Percentiles rank a stretch among this genome's conserved stretches.
phyloP scores from a whole-genome alignment of 2,329 filamentous ascomycete genomes.

The Rachicladosporium sp. region DNA sequence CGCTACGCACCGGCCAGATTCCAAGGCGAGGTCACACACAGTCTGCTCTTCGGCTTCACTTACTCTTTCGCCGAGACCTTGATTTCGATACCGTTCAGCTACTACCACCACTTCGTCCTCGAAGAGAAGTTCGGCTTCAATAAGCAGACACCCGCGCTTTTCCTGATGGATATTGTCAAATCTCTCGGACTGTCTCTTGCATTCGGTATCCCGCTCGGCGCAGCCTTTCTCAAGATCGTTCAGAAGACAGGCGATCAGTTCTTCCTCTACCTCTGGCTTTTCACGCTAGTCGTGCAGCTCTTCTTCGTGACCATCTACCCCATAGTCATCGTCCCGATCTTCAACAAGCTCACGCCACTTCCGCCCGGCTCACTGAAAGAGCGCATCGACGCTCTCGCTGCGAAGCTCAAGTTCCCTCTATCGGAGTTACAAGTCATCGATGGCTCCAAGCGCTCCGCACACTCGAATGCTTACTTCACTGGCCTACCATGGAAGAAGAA shows the following conservation, averaged over 20 bases:
- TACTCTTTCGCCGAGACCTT: conserved; percentile 74
- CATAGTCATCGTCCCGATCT: conserved; percentile 82
- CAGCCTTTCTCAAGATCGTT: conserved; percentile 85
- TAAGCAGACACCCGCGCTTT: conserved; percentile 85
- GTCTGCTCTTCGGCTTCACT: conserved; percentile 78
- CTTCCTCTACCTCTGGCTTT: conserved; percentile 97
- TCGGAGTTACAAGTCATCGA: conserved; percentile 91
- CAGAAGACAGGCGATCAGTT: conserved; percentile 87
- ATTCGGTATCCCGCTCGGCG: conserved; percentile 76
- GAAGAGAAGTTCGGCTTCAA: conserved; percentile 98
- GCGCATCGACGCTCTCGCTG: conserved; percentile 71
- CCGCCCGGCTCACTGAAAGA: conserved; percentile 79
- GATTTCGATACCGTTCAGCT: conserved; percentile 64
- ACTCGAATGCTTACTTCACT: conserved; percentile 93
- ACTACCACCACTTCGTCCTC: conserved; percentile 91
- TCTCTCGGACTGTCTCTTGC: conserved; percentile 68
- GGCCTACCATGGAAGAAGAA: conserved; percentile 99
- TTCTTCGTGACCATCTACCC: conserved; percentile 96
- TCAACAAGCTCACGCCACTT: conserved; percentile 95
- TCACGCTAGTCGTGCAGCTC: conserved; percentile 77
- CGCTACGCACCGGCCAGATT: conserved; percentile 66
- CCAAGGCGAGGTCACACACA: conserved; percentile 85
- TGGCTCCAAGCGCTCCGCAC: conserved; percentile 74
- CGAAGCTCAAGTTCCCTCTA: conserved; percentile 78
- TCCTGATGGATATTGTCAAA: conserved; percentile 84